Percentiles rank a stretch among this genome's conserved stretches.
Evolutionary conservation across 2,329 filamentous ascomycete genomes (phyloP).

Genomic region (Emmonsiellopsis sp.): DNA sequence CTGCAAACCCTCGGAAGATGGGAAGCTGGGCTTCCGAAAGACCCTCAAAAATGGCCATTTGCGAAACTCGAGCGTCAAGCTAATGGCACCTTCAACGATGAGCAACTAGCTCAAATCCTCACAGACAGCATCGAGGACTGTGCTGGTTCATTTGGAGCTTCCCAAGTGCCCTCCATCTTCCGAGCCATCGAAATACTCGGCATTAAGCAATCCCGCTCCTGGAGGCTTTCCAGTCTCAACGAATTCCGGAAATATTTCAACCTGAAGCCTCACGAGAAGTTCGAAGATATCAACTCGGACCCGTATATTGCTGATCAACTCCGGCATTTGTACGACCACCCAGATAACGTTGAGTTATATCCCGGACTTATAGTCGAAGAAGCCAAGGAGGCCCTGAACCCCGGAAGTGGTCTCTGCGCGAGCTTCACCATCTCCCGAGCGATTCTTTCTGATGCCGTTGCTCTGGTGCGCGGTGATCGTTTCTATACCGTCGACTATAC

Average conservation of each 20-base stretch:
- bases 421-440: constrained; percentile 31
- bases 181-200: constrained; percentile 68
- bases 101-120: constrained; percentile 59
- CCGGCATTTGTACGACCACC: constrained; percentile 53
- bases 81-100: constrained; percentile 58
- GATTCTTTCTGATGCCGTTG: constrained; percentile 36
- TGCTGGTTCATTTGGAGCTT: constrained; percentile 59
- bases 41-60: constrained; percentile 56
- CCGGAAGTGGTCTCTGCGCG: constrained; percentile 29
- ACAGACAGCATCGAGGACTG: constrained; percentile 57
- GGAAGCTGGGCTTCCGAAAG: constrained; percentile 46
- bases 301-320: constrained; percentile 47
- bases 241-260: constrained; percentile 57
- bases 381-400: constrained; percentile 24
- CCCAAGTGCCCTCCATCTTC: constrained; percentile 63
- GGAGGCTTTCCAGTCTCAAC: constrained; percentile 40
- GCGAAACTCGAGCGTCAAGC: constrained; percentile 49
- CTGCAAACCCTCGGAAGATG: constrained; percentile 44
- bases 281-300: constrained; percentile 52
- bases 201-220: constrained; percentile 65
- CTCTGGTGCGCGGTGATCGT: constrained; percentile 33
- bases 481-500: constrained; percentile 27
- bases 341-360: constrained; percentile 61
- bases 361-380: constrained; percentile 52
- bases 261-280: constrained; percentile 48